Percentiles rank a stretch among this genome's conserved stretches.
phyloP scores from a whole-genome alignment of 345 rosid species.

The Pistacia atlantica region DNA sequence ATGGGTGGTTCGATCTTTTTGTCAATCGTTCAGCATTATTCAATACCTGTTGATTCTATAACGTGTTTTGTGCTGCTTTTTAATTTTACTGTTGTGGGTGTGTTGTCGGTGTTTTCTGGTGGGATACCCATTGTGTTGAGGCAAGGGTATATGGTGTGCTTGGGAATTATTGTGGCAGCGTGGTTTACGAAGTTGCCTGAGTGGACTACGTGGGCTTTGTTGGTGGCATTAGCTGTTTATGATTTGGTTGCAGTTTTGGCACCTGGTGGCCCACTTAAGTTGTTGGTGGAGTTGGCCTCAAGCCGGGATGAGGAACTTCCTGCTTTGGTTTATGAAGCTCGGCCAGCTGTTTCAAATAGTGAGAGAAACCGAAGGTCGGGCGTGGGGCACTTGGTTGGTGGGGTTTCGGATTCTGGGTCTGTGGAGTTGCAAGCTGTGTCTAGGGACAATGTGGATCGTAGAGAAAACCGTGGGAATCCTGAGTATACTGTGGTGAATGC shows the following conservation, averaged over 20 bases:
- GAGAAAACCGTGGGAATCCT: slow-evolving; percentile 30
- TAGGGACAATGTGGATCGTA: slow-evolving; percentile 30
- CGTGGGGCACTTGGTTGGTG: slow-evolving; percentile 64
- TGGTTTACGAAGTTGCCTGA: slow-evolving; percentile 96
- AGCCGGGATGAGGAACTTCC: slow-evolving; percentile 93
- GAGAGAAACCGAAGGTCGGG: slow-evolving; percentile 46
- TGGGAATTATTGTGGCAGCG: slow-evolving; percentile 88
- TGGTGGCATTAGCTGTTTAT: slow-evolving; percentile 88
- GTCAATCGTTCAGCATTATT: slow-evolving; percentile 77
- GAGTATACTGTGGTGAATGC: slow-evolving; percentile 34
- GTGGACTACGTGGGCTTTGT: slow-evolving; percentile 93
- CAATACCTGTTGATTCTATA: slow-evolving; percentile 80
- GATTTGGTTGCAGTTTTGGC: slow-evolving; percentile 93
- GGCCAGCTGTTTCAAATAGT: slow-evolving; percentile 64
- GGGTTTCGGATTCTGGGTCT: slow-evolving; percentile 63
- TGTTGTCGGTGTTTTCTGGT: slow-evolving; percentile 72
- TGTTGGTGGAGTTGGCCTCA: slow-evolving; percentile 89
- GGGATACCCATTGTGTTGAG: slow-evolving; percentile 78
- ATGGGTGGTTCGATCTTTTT: slow-evolving; percentile 94
- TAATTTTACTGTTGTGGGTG: slow-evolving; percentile 87
- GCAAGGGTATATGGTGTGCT: slow-evolving; percentile 84
- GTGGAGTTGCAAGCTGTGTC: slow-evolving; percentile 76
- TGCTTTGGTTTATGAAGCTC: slow-evolving; percentile 91
- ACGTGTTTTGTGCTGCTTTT: slow-evolving; percentile 70
- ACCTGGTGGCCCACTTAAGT: slow-evolving; percentile 96